Evolutionary conservation across 106 monocot genomes (phyloP), one percentile per base, ranked within the genome.

Genomic region (Gastrodia elata): DNA sequence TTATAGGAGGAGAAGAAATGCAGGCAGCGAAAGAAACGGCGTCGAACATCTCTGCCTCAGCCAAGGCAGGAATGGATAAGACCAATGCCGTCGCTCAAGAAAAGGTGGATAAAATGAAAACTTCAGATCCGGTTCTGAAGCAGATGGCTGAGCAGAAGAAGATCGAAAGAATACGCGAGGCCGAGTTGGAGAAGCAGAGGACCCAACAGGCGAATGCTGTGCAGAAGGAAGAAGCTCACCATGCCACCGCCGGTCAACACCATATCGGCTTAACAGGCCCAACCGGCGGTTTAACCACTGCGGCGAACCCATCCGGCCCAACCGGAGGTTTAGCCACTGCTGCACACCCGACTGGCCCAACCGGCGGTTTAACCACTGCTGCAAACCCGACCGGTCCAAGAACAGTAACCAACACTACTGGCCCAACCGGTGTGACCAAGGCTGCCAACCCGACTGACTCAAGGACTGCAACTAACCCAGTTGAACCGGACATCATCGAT

Each of bases 31-130:
- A 42, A 42, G 71, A 71, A 42, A 42, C n/a, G 41, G 36, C 37
- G 13, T 20, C 26, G 25, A 71, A 71, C 39, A 10, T 43, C 25
- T 16, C 71, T 25, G 71, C 71, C 1, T 26, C 71, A 27, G 71
- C 71, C 22, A 71, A 27, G 28, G 38, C 71, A 27, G 71, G 41
- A 9, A 43, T 71, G 71, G 71, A 71, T 9, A 71, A 71, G 71
- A 43, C 71, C 4, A 71, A 71, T 22, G 71, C 71, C 18, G 15
- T 14, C 11, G 71, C 39, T 40, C 24, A 39, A 71, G 71, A 43
- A 43, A 71, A 71, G 71, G 61, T 14, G 0, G 32, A 61, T 6
- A 61, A 61, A 61, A 9, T 61, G 30, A 28, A 26, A n/a, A 61
- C 61, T 28, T 28, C 10, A 0, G 61, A 61, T 61, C 61, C 61